These are phyloP conservation scores for Lachnellula occidentalis DNA, from an alignment of 2,329 filamentous ascomycete genomes.

Conservation along the genomic window DNA sequence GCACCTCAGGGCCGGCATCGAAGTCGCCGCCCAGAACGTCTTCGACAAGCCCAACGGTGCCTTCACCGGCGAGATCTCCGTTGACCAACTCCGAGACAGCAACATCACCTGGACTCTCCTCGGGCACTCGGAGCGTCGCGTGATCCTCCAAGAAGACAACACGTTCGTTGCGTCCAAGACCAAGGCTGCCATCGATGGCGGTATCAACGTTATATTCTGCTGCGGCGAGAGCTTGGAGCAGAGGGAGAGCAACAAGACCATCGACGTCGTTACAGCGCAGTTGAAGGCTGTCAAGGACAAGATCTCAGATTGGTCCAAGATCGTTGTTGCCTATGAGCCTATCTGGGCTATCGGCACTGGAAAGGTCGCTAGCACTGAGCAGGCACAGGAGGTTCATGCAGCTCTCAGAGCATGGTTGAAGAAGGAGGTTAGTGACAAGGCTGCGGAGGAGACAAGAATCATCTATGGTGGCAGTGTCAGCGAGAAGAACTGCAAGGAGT, in stretches of 20 bases:
- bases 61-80: constrained; percentile 95
- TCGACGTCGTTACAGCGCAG: constrained; percentile 79
- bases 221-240: constrained; percentile 93
- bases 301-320: constrained; percentile 82
- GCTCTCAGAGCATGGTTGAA: constrained; percentile 87
- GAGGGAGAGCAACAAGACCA: constrained; percentile 79
- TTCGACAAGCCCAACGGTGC: constrained; percentile 96
- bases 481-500: constrained; percentile 96
- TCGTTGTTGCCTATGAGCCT: constrained; percentile 97
- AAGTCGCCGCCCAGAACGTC: constrained; percentile 93
- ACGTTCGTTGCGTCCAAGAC: constrained; percentile 87
- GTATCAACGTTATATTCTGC: constrained; percentile 90
- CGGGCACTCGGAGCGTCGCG: constrained; percentile 92
- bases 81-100: constrained; percentile 83
- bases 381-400: constrained; percentile 91
- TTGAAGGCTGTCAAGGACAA: constrained; percentile 75
- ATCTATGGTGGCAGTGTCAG: constrained; percentile 95
- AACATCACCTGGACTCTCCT: constrained; percentile 86
- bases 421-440: constrained; percentile 66
- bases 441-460: constrained; percentile 82
- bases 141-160: constrained; percentile 82
- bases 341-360: constrained; percentile 96
- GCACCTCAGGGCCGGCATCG: constrained; percentile 67
- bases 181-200: constrained; percentile 83
- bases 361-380: constrained; percentile 81